Percentiles rank a stretch among this genome's conserved stretches.
These are phyloP conservation scores for Rhizopogon rudus DNA, from an alignment of 768 basidiomycete genomes.

Conservation along the genomic window DNA sequence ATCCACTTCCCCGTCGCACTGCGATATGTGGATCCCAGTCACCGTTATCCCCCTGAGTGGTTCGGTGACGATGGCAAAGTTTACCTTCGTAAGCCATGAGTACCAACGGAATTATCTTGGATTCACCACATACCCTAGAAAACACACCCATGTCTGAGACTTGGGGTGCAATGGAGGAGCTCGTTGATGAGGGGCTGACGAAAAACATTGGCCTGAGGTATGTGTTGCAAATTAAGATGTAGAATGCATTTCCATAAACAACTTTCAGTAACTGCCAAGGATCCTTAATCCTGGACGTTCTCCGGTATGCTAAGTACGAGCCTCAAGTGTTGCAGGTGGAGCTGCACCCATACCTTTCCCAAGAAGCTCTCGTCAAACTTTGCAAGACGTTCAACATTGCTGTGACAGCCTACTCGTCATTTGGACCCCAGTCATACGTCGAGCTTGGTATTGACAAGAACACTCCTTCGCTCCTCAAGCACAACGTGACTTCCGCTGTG, in stretches of 20 bases:
- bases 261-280: conserved; percentile 66
- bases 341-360: conserved; percentile 51
- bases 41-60: conserved; percentile 85
- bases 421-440: conserved; percentile 51
- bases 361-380: conserved; percentile 41
- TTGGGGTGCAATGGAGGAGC: conserved; percentile 77
- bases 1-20: conserved; percentile 86
- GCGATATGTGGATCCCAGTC: conserved; percentile 70
- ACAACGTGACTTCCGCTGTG: conserved; percentile 38
- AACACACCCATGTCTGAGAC: conserved; percentile 77
- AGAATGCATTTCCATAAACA: background rate
- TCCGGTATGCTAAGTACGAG: conserved; percentile 68
- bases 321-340: conserved; percentile 60
- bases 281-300: conserved; percentile 65
- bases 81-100: conserved; percentile 44
- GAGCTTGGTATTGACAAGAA: conserved; percentile 62
- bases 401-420: conserved; percentile 52
- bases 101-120: background rate
- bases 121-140: conserved; percentile 29
- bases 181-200: conserved; percentile 63
- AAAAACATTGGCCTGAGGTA: conserved; percentile 81
- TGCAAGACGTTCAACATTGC: conserved; percentile 41
- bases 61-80: conserved; percentile 67
- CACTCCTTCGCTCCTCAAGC: conserved; percentile 47
- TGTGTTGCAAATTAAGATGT: conserved; percentile 4